These are phyloP conservation scores for Boletus pseudopeckii DNA, from an alignment of 768 basidiomycete genomes.

Conservation along the genomic window DNA sequence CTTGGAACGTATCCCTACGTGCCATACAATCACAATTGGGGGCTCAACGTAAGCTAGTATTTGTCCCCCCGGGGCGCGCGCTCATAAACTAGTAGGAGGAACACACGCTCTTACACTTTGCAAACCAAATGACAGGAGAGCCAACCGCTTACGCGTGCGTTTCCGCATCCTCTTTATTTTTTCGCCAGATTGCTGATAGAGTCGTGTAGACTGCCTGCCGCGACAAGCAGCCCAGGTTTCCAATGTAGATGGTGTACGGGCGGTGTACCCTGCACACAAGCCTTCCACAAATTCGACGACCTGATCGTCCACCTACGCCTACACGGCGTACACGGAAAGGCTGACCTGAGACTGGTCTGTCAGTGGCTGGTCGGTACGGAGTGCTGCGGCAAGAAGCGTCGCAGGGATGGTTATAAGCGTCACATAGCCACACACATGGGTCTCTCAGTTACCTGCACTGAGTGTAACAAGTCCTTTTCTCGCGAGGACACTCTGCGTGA, in stretches of 20 bases:
- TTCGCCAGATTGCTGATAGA: neutral
- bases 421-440: slow-evolving; percentile 8
- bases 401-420: neutral
- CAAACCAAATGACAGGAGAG: neutral
- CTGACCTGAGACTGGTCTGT: neutral
- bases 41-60: neutral
- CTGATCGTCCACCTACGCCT: neutral
- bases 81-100: slow-evolving; percentile 4
- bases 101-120: neutral
- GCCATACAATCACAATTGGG: neutral
- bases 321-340: slow-evolving; percentile 6
- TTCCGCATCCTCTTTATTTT: neutral
- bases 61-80: too few relatives aligned
- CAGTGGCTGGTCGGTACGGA: neutral
- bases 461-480: slow-evolving; percentile 3
- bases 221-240: neutral
- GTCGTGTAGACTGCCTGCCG: neutral
- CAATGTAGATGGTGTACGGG: slow-evolving; percentile 7
- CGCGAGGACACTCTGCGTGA: neutral
- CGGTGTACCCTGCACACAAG: neutral
- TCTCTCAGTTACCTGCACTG: neutral
- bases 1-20: rapidly evolving
- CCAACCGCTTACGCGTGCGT: neutral
- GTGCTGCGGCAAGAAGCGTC: neutral
- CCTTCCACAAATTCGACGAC: neutral